Base-by-base conservation (phyloP, 2,329 filamentous ascomycete genomes). In the Fusarium aywerte region DNA sequence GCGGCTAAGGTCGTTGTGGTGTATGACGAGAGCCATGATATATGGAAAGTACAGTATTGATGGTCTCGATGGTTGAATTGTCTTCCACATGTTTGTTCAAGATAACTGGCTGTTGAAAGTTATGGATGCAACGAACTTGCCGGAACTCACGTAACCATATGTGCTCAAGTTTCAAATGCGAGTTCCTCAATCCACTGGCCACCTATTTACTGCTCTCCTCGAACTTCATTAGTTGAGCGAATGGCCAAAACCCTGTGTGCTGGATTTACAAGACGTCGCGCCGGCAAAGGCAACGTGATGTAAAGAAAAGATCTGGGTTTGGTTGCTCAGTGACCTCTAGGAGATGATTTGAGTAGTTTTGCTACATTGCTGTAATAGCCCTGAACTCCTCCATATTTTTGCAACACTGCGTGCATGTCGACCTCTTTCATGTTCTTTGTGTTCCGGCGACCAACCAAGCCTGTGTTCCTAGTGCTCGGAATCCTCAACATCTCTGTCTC, bases 401-500 rank as follows among this genome's bases (percentile, higher is more conserved):
- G 67, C 15, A 88, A 71, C 20, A 90, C 71, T 2, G 76, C 74
- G 13, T 77, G 57, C 21, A 87, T 70, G 47, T 85, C 78, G 7
- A 81, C 67, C 11, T 80, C 71, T 4, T 70, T 71, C 1, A 57
- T 40, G 0, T 65, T 44, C 45, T 62, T 70, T 6, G 70, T 74
- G 47, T 79, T 78, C 40, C 74, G 78, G 31, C 92, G 85, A 5
- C 94, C 94, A 38, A 98, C 76, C 29, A 99, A 81, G 1, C 90
- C 92, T 18, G 90, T 88, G 77, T 98, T 98, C 64, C 96, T 84
- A 36, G 95, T 97, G 76, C 92, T 96, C 1, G 96, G 96, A 65
- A 99, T 98, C 43, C 95, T 85, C 72, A 99, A 78, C 82, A 96
- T 89, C 73, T 97, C 95, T 65, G 86, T 92, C 78, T 98, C 93